phyloP scores from a whole-genome alignment of 805 yeast species.

The Alloascoidea africana region DNA sequence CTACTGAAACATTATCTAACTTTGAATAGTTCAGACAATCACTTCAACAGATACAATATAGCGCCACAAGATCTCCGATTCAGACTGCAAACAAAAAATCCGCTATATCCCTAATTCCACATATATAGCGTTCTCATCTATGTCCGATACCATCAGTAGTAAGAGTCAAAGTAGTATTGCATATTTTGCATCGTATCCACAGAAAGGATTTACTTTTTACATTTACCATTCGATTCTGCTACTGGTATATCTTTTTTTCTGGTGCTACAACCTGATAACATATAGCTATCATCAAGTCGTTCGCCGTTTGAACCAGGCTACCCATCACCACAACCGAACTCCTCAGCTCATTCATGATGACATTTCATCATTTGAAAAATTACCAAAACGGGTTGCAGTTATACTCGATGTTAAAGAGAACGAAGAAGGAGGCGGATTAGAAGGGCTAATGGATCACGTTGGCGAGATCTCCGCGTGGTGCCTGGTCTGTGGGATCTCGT shows the following conservation, averaged over 20 bases:
- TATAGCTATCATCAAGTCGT: constrained; percentile 6
- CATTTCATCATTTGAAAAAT: constrained; percentile 52
- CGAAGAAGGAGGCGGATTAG: constrained; percentile 76
- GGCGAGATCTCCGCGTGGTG: constrained; percentile 81
- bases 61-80: too few relatives aligned
- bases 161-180: too few relatives aligned
- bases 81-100: too few relatives aligned
- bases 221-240: constrained; percentile 1
- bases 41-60: too few relatives aligned
- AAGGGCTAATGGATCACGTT: constrained; percentile 62
- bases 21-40: too few relatives aligned
- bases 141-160: too few relatives aligned
- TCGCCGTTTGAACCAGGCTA: constrained; percentile 9
- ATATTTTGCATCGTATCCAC: too few relatives aligned
- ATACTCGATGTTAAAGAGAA: constrained; percentile 61
- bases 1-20: too few relatives aligned
- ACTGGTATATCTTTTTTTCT: neutral
- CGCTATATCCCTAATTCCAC: too few relatives aligned
- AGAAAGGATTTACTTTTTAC: too few relatives aligned
- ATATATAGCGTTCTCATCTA: too few relatives aligned
- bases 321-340: constrained; percentile 22
- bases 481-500: constrained; percentile 70
- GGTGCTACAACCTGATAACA: neutral
- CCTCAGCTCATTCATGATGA: constrained; percentile 83
- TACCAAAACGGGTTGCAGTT: constrained; percentile 65